A percentile compares a stretch with the other conserved stretches of the same genome.
phyloP scores from a whole-genome alignment of 305 asterid genomes.

The Nicotiana rustica region DNA sequence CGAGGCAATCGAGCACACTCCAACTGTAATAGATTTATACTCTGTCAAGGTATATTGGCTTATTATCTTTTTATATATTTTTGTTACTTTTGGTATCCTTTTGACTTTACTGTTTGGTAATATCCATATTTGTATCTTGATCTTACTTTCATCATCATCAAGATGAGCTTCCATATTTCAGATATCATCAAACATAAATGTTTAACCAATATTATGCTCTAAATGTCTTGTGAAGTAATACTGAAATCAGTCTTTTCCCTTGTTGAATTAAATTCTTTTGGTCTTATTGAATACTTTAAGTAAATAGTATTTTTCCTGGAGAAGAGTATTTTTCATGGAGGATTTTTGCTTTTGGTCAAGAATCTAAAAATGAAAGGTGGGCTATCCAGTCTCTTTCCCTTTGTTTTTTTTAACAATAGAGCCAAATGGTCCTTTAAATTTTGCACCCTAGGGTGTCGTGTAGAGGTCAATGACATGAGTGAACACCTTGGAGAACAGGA shows the following conservation, averaged over 20 bases:
- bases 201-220: background rate
- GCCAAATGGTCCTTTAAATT: background rate
- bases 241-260: no score
- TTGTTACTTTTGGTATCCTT: conserved; percentile 19
- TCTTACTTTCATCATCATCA: background rate
- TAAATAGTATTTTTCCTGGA: no score
- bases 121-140: no score
- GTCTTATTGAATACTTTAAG: no score
- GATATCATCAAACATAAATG: background rate
- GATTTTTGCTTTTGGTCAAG: background rate
- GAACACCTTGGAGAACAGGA: background rate
- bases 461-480: background rate
- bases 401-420: background rate
- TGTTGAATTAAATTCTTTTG: no score
- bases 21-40: conserved; percentile 95
- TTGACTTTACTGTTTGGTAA: conserved; percentile 9
- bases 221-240: no score
- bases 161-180: background rate
- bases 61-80: background rate
- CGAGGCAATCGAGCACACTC: conserved; percentile 95
- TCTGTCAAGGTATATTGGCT: conserved; percentile 78
- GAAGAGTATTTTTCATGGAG: no score
- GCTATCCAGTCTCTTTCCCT: background rate
- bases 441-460: conserved; percentile 7
- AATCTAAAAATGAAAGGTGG: background rate